Evolutionary conservation across 176 grass and related monocot species (phyloP).

Genomic region (Zea luxurians): DNA sequence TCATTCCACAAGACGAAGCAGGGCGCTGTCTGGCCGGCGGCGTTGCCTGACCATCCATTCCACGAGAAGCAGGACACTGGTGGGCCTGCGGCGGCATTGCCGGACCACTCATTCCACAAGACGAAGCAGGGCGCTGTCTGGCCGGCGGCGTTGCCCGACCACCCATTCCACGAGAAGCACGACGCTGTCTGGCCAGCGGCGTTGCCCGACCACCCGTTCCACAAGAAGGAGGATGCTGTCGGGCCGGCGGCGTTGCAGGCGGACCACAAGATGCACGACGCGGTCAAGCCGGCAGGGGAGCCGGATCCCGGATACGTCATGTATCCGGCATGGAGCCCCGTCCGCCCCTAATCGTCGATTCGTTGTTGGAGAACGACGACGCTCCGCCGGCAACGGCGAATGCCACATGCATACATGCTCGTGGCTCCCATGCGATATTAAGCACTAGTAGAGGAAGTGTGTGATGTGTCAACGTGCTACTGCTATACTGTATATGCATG

Average conservation of each 20-base stretch:
- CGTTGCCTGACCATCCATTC: not conserved
- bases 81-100: not conserved
- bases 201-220: not conserved
- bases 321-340: not conserved
- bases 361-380: not conserved
- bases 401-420: not conserved
- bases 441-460: not conserved
- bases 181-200: not conserved
- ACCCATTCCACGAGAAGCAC: constrained; percentile 14
- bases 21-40: not conserved
- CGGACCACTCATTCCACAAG: not conserved
- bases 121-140: not conserved
- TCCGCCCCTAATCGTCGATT: not conserved
- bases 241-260: not conserved
- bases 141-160: not conserved
- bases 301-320: not conserved
- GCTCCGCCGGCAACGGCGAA: not conserved
- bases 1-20: not conserved
- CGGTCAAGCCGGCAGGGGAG: not conserved
- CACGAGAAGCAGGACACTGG: not conserved
- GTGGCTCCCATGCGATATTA: not conserved
- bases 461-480: not conserved
- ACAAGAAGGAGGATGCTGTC: not conserved
- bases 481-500: too few species aligned
- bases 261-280: not conserved